Evolutionary conservation across 1,139 yeast species (phyloP), one percentile per base, ranked within the genome.

Genomic region (Debaryomycetaceae sp.): DNA sequence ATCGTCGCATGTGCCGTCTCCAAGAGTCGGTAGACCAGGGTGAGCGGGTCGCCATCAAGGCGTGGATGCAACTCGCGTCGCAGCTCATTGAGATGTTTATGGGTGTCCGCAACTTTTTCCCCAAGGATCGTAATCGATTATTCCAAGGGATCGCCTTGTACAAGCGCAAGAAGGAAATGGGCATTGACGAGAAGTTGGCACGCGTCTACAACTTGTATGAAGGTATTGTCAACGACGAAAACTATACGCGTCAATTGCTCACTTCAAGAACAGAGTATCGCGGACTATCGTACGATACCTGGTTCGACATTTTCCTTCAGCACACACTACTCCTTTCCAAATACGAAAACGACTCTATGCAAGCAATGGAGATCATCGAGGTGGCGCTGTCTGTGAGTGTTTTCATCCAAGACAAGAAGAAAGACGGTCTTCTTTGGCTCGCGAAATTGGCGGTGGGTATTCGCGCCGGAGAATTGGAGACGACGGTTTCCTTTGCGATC

Each of bases 251-350:
- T 27, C 56, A 53, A 58, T 61, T 41, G 37, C 58, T 56, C 39
- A 67, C 53, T 32, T 68, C 71, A 3, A 60, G 58, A 28, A 55
- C 55, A 2, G 78, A 71, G 37, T 81, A 81, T 45, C 65, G 95
- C 35, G 95, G 95, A 0, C 57, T 86, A 14, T 60, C 65, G 1
- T 82, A 82, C 46, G 81, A 78, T 26, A 68, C 68, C 23, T 90
- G 98, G 98, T 85, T 86, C 48, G 74, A 71, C 36, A 59, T 90
- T 6, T 83, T 86, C 45, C 77, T 86, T 65, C 81, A 78, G 43
- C 73, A 80, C 41, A 76, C 94, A 0, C 49, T 90, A 15, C 61
- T 76, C 15, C 63, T 79, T 27, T 75, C 85, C 0, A 66, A 64
- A 32, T 69, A 64, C 43, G 87, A 80, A 30, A 60, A 68, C 23